Base-by-base conservation (phyloP, 1,284 basidiomycete genomes). In the Ganoderma multipileum region DNA sequence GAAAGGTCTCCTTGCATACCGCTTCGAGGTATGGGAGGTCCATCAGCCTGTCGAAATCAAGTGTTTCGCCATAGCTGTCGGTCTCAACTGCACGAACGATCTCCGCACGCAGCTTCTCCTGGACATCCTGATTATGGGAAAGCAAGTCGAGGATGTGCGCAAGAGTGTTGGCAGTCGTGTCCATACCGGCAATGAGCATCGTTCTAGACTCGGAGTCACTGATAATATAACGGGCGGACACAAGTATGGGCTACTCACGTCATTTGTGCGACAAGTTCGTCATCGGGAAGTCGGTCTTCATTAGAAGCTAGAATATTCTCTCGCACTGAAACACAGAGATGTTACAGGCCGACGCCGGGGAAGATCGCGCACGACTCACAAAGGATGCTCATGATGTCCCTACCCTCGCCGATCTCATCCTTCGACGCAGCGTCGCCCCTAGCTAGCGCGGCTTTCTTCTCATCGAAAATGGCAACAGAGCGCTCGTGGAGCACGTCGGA, bases 21-120 rank as follows among this genome's bases (percentile, higher is more conserved):
- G 76, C 79, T 52, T 79, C 79, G 30, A 80, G 72, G 64, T 74
- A 79, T 0, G 78, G 78, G 11, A 80, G 70, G 3, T 66, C 67
- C 58, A 76, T 73, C 18, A 81, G 70, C 11, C 65, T 63, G 59
- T 81, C 78, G 61, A 78, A 77, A 1, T 74, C 61, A 12, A 61
- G 39, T 14, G 77, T 61, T n/a, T 76, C 75, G 14, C 28, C 39
- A 5, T 63, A 63, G 36, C 59, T 23, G 5, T 71, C 20, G 1
- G 55, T 65, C 20, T 75, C 65, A n/a, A 65, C 36, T 2, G 73
- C 74, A 9, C 63, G 62, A 16, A 61, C 50, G n/a, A 80, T 55
- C 61, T 78, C 78, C 20, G 72, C 71, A 7, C 79, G 73, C 28
- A 70, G 63, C 41, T 65, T 70, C 26, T 70, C 59, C 38, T 70